These are phyloP conservation scores for Mycosphaerella arachidis DNA, from an alignment of 2,329 filamentous ascomycete genomes.

Conservation along the genomic window DNA sequence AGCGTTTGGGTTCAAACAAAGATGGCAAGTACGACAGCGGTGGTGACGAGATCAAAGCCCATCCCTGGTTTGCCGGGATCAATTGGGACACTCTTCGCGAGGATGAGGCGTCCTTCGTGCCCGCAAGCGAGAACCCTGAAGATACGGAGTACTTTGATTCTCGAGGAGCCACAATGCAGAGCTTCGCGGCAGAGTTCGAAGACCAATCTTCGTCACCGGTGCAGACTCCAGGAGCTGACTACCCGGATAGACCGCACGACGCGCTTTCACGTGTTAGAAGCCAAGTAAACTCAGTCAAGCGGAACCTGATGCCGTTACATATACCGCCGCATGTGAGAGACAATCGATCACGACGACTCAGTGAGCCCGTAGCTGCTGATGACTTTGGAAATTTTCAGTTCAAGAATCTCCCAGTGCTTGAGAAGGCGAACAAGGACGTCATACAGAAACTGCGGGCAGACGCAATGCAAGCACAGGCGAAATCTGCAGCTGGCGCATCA, in stretches of 20 bases:
- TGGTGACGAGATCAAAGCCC: slow-evolving; percentile 83
- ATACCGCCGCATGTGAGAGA: slow-evolving; percentile 96
- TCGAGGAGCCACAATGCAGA: slow-evolving; percentile 83
- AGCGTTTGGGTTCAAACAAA: slow-evolving; percentile 79
- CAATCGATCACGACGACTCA: slow-evolving; percentile 77
- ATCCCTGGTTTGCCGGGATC: slow-evolving; percentile 81
- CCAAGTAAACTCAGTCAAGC: slow-evolving; percentile 80
- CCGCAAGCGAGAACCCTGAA: slow-evolving; percentile 85
- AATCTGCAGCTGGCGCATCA: slow-evolving; percentile 41
- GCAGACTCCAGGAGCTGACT: slow-evolving; percentile 66
- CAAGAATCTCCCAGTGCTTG: slow-evolving; percentile 92
- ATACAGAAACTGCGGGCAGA: slow-evolving; percentile 94
- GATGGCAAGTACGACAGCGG: slow-evolving; percentile 78
- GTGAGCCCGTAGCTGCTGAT: slow-evolving; percentile 81
- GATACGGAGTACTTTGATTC: slow-evolving; percentile 98
- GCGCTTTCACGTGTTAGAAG: slow-evolving; percentile 83
- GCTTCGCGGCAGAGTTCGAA: slow-evolving; percentile 90
- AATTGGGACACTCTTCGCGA: slow-evolving; percentile 91
- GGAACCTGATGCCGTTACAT: slow-evolving; percentile 88
- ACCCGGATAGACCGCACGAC: slow-evolving; percentile 87
- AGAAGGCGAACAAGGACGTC: slow-evolving; percentile 98
- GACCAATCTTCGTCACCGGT: slow-evolving; percentile 75
- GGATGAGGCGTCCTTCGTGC: slow-evolving; percentile 93
- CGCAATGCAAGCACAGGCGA: slow-evolving; percentile 67
- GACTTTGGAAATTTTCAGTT: slow-evolving; percentile 97